These are phyloP conservation scores for Fusarium sp. DNA, from an alignment of 2,329 filamentous ascomycete species.

Conservation along the genomic window DNA sequence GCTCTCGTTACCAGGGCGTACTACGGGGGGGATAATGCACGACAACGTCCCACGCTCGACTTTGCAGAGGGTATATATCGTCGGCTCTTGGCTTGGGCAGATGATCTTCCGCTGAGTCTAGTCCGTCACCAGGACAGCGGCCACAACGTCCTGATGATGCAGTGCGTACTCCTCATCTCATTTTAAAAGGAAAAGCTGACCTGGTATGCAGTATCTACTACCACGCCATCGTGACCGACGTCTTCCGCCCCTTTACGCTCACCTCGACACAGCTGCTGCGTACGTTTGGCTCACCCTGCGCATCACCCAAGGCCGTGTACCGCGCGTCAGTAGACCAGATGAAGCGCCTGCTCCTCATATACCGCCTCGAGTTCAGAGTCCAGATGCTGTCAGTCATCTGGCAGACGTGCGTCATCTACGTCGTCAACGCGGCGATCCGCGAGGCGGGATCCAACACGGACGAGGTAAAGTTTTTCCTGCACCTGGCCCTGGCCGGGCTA, in stretches of 20 bases:
- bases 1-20: conserved; percentile 5
- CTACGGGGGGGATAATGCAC: neutral
- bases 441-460: conserved; percentile 39
- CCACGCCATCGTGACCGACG: conserved; percentile 39
- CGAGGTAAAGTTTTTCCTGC: conserved; percentile 53
- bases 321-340: conserved; percentile 54
- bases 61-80: conserved; percentile 12
- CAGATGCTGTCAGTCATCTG: conserved; percentile 56
- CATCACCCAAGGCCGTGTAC: conserved; percentile 47
- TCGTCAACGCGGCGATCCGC: conserved; percentile 55
- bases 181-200: neutral
- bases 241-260: conserved; percentile 47
- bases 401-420: conserved; percentile 57
- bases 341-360: conserved; percentile 54
- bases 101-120: neutral
- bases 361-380: conserved; percentile 49
- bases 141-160: conserved; percentile 44
- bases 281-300: conserved; percentile 41
- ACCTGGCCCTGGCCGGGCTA: conserved; percentile 56
- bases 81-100: conserved; percentile 10
- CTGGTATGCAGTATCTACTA: conserved; percentile 35
- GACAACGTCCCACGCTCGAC: neutral
- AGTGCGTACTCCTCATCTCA: conserved; percentile 13
- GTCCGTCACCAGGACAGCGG: conserved; percentile 32
- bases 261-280: conserved; percentile 15